Conservation (phyloP, 2,329 filamentous ascomycete species). For the Claviceps sp. region DNA sequence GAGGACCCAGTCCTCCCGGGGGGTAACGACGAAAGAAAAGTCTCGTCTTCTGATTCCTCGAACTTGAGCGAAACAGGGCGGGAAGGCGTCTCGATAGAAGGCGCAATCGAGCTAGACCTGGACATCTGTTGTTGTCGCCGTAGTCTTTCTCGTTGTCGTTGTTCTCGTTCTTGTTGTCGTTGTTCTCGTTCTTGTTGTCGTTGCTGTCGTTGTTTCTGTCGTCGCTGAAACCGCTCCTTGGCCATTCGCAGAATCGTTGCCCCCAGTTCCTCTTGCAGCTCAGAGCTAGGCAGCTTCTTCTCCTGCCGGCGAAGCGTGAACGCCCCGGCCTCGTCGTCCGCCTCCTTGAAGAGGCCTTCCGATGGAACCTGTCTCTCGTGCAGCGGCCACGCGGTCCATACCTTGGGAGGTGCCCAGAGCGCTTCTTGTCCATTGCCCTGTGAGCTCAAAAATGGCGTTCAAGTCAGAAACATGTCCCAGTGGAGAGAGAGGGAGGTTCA, state of each 20-base stretch:
- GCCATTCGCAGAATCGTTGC: slow-evolving; percentile 53
- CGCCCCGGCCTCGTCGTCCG: slow-evolving; percentile 32
- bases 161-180: not conserved
- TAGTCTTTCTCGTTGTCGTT: not conserved
- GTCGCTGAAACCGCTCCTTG: slow-evolving; percentile 45
- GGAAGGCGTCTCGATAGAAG: slow-evolving; percentile 6
- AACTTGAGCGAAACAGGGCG: not conserved
- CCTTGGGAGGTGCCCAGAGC: slow-evolving; percentile 38
- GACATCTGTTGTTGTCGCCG: not conserved
- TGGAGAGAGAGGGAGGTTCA: no score
- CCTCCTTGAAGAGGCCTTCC: slow-evolving; percentile 34
- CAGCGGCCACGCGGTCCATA: slow-evolving; percentile 83
- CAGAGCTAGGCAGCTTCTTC: slow-evolving; percentile 37
- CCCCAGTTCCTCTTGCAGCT: slow-evolving; percentile 57
- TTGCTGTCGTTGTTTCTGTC: slow-evolving; percentile 8
- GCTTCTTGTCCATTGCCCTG: slow-evolving; percentile 18
- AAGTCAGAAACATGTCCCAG: not conserved
- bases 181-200: not conserved
- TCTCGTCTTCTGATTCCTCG: not conserved
- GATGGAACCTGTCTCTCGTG: slow-evolving; percentile 46
- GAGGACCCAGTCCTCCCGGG: slow-evolving; percentile 2
- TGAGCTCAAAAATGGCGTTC: not conserved
- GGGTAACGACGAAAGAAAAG: slow-evolving; percentile 6
- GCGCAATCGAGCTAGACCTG: not conserved
- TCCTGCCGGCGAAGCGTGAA: slow-evolving; percentile 36